A percentile compares a stretch with the other conserved stretches of the same genome.
Evolutionary conservation across 192 early-diverging fungal genomes (phyloP).

Genomic region (Paraglomus occultum): DNA sequence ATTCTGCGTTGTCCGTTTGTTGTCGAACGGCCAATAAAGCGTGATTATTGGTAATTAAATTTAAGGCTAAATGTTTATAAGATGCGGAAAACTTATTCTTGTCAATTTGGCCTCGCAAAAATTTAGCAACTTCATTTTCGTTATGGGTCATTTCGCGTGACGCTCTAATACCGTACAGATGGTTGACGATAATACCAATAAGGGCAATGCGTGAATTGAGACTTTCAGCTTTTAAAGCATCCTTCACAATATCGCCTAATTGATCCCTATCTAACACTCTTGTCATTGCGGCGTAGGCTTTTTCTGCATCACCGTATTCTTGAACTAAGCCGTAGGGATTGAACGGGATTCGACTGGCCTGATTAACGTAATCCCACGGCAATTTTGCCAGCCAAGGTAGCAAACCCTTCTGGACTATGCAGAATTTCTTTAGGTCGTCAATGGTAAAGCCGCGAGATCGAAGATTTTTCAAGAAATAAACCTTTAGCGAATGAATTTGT

Average conservation of each 20-base stretch:
- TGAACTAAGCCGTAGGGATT: slow-evolving; percentile 13
- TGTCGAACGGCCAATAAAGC: slow-evolving; percentile 8
- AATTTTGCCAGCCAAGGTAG: slow-evolving; percentile 22
- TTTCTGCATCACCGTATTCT: slow-evolving; percentile 6
- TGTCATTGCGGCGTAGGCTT: not conserved
- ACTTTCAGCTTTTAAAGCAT: not conserved
- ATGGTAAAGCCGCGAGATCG: slow-evolving; percentile 19
- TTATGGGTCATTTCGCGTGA: slow-evolving; percentile 19
- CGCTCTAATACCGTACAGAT: slow-evolving; percentile 11
- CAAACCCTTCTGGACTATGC: not conserved
- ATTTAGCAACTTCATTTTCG: not conserved
- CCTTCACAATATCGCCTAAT: not conserved
- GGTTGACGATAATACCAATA: slow-evolving; percentile 4
- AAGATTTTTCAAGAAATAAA: slow-evolving; percentile 27
- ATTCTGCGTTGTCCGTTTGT: not conserved
- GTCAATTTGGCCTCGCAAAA: not conserved
- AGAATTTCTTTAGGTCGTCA: slow-evolving; percentile 19
- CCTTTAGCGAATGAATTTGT: slow-evolving; percentile 20
- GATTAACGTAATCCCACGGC: slow-evolving; percentile 5
- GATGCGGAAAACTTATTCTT: not conserved
- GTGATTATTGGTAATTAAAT: not conserved
- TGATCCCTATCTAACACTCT: not conserved
- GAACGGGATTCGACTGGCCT: slow-evolving; percentile 19
- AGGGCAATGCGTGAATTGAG: not conserved
- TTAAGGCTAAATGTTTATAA: slow-evolving; percentile 7